Percentiles rank a stretch among this genome's conserved stretches.
Conservation (phyloP, 345 rosid genomes). For the Melastoma malabathricum region DNA sequence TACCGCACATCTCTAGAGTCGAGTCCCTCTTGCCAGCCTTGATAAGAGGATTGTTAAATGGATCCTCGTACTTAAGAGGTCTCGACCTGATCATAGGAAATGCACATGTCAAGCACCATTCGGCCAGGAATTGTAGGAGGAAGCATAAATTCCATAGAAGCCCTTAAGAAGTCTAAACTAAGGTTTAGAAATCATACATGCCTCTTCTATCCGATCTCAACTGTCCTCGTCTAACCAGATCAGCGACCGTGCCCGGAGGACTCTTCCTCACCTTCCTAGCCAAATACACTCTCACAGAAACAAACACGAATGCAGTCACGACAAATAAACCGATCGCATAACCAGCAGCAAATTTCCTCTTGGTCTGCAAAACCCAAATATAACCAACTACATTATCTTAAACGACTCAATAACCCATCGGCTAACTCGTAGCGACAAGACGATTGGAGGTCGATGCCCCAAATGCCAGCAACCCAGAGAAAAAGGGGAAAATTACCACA, state of each 20-base stretch:
- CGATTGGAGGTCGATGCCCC: neutral
- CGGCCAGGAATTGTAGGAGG: too few relatives aligned
- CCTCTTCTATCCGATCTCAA: slow-evolving; percentile 97
- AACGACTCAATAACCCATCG: neutral
- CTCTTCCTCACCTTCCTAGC: slow-evolving; percentile 31
- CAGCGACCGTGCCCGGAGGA: slow-evolving; percentile 66
- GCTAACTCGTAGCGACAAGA: neutral
- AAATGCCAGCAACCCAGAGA: neutral
- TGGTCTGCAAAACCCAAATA: slow-evolving; percentile 25
- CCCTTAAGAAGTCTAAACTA: neutral
- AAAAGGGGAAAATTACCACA: slow-evolving; percentile 25
- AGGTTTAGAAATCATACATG: slow-evolving; percentile 64
- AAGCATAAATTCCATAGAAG: too few relatives aligned
- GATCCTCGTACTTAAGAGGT: slow-evolving; percentile 78
- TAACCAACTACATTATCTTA: neutral
- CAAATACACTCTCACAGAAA: slow-evolving; percentile 32
- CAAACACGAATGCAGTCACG: slow-evolving; percentile 37
- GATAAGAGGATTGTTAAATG: slow-evolving; percentile 82
- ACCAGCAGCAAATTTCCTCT: slow-evolving; percentile 19
- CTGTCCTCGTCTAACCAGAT: slow-evolving; percentile 97
- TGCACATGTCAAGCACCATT: too few relatives aligned
- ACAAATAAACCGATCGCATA: slow-evolving; percentile 32
- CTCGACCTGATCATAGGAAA: slow-evolving; percentile 37
- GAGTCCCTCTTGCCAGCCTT: slow-evolving; percentile 64
- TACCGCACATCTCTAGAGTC: slow-evolving; percentile 89